phyloP scores from a whole-genome alignment of 2,329 filamentous ascomycete genomes.

The Cladosporium sp. region DNA sequence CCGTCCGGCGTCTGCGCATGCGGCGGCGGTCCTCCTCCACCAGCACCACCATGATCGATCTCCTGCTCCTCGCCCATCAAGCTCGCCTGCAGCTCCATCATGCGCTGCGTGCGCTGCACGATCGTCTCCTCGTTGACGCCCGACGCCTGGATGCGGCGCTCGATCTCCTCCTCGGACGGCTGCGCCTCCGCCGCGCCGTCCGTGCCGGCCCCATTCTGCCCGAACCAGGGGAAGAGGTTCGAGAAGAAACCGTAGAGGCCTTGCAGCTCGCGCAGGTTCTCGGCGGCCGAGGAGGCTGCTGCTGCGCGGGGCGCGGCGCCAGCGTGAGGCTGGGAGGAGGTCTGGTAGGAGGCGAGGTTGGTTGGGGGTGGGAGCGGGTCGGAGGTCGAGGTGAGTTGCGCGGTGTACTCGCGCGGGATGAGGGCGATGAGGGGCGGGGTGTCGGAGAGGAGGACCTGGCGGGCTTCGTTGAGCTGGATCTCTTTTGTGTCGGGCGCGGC shows the following conservation, averaged over 20 bases:
- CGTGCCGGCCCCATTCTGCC: constrained; percentile 8
- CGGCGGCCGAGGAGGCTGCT: constrained; percentile 8
- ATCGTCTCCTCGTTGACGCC: constrained; percentile 22
- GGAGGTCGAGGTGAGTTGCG: constrained; percentile 63
- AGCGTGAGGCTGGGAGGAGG: constrained; percentile 2
- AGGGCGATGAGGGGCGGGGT: constrained; percentile 63
- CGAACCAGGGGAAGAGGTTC: constrained; percentile 27
- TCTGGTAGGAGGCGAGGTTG: constrained; percentile 25
- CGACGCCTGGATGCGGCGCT: constrained; percentile 22
- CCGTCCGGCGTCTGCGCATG: constrained; percentile 4
- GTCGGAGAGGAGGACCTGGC: constrained; percentile 74
- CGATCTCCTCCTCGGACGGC: constrained; percentile 23
- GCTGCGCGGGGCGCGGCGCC: constrained; percentile 6
- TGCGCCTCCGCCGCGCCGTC: constrained; percentile 14
- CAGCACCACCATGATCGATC: background rate
- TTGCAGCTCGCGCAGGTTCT: constrained; percentile 23
- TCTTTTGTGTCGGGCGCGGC: constrained; percentile 32
- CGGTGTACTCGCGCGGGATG: constrained; percentile 60
- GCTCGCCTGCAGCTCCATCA: constrained; percentile 23
- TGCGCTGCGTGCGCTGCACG: constrained; percentile 21
- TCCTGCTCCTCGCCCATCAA: constrained; percentile 18
- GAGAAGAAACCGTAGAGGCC: constrained; percentile 25
- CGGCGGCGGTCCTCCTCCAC: background rate
- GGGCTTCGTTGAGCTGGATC: constrained; percentile 54
- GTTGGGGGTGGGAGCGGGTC: constrained; percentile 72